Evolutionary conservation across 441 rosid species (phyloP), one percentile per base, ranked within the genome.

Genomic region (Iberis amara): DNA sequence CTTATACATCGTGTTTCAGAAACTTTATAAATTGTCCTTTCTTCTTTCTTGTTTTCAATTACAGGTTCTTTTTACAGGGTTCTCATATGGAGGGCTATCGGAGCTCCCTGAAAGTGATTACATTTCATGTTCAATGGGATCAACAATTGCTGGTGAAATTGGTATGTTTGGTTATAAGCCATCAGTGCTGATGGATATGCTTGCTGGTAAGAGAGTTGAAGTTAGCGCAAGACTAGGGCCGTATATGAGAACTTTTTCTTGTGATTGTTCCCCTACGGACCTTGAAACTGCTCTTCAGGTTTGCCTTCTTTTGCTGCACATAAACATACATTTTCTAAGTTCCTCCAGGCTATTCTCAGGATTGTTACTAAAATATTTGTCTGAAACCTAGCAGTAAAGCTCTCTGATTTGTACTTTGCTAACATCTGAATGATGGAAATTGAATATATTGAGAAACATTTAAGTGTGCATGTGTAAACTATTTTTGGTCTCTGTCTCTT

Each of bases 271-370:
- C 64, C 98, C 96, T 35, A 63, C 83, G 4, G 95, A 87, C 79
- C 72, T 90, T 64, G 98, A 90, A 69, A 90, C 96, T 58, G 96
- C 98, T 55, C 74, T 87, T 76, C 98, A 87, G 96, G 98, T 90
- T 66, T 62, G 78, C 28, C 56, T 73, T 55, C 36, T 38, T 51
- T 43, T 46, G 37, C 21, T 43, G 26, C 46, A 51, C 1, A 44
- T 38, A 32, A 52, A 53, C 30, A 11, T 48, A 30, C 11, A 4
- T 27, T 55, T 49, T 48, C 27, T 31, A 11, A 18, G 44, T 41
- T 53, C 28, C 36, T 55, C 14, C 32, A 45, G 30, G 46, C 24
- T 47, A 7, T 13, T 37, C 54, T 51, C 2, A 39, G 26, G 36
- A 8, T 23, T 55, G 10, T 39, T 39, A n/a, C n/a, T 21, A 11